phyloP scores from a whole-genome alignment of 2,329 filamentous ascomycete genomes.

The Ascochyta pisi region DNA sequence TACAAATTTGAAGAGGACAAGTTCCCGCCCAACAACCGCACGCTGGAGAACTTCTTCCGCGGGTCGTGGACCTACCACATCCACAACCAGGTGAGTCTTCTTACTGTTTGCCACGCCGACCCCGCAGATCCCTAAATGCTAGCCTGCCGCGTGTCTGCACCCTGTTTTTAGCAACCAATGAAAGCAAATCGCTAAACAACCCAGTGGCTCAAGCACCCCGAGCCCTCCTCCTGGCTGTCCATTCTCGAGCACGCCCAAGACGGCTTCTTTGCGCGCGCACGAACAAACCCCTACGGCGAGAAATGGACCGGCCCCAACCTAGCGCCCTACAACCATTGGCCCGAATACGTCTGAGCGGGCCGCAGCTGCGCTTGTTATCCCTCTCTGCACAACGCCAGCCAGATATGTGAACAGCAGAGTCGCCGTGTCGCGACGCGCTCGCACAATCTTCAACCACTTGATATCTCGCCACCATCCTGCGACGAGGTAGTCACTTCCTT shows the following conservation, averaged over 20 bases:
- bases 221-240: slow-evolving; percentile 63
- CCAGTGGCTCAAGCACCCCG: slow-evolving; percentile 63
- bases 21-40: slow-evolving; percentile 63
- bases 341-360: slow-evolving; percentile 56
- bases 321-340: slow-evolving; percentile 58
- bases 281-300: slow-evolving; percentile 62
- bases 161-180: slow-evolving; percentile 8
- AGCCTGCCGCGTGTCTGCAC: not conserved
- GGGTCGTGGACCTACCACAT: slow-evolving; percentile 65
- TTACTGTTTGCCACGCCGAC: not conserved
- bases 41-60: slow-evolving; percentile 62
- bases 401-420: not conserved
- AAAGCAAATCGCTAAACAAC: slow-evolving; percentile 31
- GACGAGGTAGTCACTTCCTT: no score
- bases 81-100: slow-evolving; percentile 60
- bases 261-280: slow-evolving; percentile 59
- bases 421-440: slow-evolving; percentile 3
- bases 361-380: not conserved
- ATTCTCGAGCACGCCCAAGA: slow-evolving; percentile 62
- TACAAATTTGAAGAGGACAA: slow-evolving; percentile 59
- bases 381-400: not conserved
- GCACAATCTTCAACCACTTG: not conserved
- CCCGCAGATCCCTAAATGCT: not conserved
- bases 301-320: slow-evolving; percentile 59
- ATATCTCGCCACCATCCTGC: not conserved